Evolutionary conservation across 495 filamentous ascomycete species (phyloP), one percentile per base, ranked within the genome.

Genomic region (Glutinoglossum americanum): DNA sequence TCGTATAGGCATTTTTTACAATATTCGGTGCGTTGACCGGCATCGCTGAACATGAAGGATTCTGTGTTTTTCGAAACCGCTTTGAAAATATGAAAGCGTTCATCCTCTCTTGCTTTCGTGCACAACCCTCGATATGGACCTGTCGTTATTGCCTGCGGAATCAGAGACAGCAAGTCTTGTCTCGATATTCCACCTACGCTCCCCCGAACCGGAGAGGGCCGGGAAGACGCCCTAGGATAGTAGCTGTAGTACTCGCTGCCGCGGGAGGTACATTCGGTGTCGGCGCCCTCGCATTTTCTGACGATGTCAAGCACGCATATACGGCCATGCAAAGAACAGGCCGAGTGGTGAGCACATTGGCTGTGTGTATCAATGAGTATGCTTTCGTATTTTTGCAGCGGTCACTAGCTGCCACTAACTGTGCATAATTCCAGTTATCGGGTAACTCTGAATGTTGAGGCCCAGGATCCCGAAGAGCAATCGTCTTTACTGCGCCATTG

Each of bases 331-430:
- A 83, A 72, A 76, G 90, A 62, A 84, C 84, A 39, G 81, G 83
- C 19, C 78, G 90, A 33, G 89, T 98, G n/a, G 80, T 81, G 27
- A 72, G 75, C 17, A 76, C 85, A 25, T 68, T 98, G 60, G 77
- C 79, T 15, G 69, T 93, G 55, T 89, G 84, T 68, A 87, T 98
- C 49, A 90, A 90, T 64, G 90, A 98, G 85, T 96, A 74, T 66
- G 85, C 73, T 28, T 33, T 41, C 3, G 19, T 27, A 51, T 23
- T 23, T 4, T 17, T n/a, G 32, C 45, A 23, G 37, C 37, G 23
- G 10, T 54, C 61, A 17, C 19, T 17, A 11, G 35, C 11, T n/a
- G 41, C 17, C 35, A 51, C 21, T 58, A 8, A 58, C 54, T 39
- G n/a, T 60, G 25, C 45, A 57, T 58, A 39, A 58, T 21, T 17